Evolutionary conservation across 208 protist genomes (phyloP), one percentile per base, ranked within the genome.

Genomic region (Leishmania tropica): DNA sequence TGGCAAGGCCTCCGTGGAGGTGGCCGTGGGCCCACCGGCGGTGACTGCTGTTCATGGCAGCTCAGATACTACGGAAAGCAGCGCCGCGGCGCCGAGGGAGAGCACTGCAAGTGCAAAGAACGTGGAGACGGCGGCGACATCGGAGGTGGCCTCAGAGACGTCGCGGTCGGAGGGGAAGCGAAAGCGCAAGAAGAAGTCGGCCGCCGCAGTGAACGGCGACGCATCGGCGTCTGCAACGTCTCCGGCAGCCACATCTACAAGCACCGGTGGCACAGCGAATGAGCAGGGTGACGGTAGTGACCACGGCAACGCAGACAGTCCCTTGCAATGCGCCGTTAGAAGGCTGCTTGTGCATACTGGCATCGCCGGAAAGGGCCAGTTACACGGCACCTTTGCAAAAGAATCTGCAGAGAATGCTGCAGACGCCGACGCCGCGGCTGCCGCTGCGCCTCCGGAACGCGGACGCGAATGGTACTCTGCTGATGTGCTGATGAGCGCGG

Each of bases 331-430:
- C 31, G 81, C 81, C 24, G 77, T 85, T 8, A 45, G 68, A n/a
- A 70, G 81, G 45, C 35, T 85, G 70, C 81, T 85, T 4, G 77
- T 81, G 21, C 77, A 85, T 24, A 64, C 42, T 45, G 81, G 81
- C 11, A 56, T 85, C 31, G 48, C 60, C 45, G 53, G 40, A 48
- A 81, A 85, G 21, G 58, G 54, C 24, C 24, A 67, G 42, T 37
- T 81, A 24, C 72, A 28, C 2, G 21, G 56, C 19, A 76, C 76
- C 31, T 81, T 81, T 56, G 10, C 60, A 21, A 65, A n/a, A 35
- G 56, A 42, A 21, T 40, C 24, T 47, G 60, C 70, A 42, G 58
- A 0, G 19, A 7, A 15, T 54, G 62, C 3, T 37, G 56, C 5
- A 11, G 42, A 37, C 10, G 31, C 21, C 10, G 10, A 28, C 51